Conservation (phyloP, 2,329 filamentous ascomycete species). For the Cadophora sp. region DNA sequence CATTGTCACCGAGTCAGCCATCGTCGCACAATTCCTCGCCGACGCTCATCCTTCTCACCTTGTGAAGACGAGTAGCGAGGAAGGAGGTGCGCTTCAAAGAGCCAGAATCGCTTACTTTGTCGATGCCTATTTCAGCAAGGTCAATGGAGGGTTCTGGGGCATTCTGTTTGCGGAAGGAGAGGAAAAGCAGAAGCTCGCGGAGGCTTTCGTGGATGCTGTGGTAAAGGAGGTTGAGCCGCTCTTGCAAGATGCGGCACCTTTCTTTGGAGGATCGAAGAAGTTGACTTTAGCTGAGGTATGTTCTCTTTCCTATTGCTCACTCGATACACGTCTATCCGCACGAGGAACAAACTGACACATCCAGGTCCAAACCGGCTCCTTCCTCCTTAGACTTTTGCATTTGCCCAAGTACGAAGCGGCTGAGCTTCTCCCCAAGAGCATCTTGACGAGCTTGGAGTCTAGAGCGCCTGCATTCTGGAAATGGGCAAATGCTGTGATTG, state of each 20-base stretch:
- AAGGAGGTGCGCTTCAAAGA: constrained; percentile 63
- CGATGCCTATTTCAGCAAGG: constrained; percentile 71
- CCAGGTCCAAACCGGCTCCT: constrained; percentile 69
- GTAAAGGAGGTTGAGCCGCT: constrained; percentile 78
- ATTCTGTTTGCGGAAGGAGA: constrained; percentile 51
- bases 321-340: background rate
- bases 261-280: constrained; percentile 67
- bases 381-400: constrained; percentile 65
- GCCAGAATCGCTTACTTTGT: constrained; percentile 76
- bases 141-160: constrained; percentile 55
- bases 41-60: constrained; percentile 75
- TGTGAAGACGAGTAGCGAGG: constrained; percentile 59
- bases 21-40: constrained; percentile 74
- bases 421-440: constrained; percentile 57
- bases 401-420: constrained; percentile 57
- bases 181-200: constrained; percentile 56
- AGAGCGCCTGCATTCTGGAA: constrained; percentile 70
- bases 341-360: constrained; percentile 19
- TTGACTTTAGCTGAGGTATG: constrained; percentile 77
- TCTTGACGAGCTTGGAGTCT: constrained; percentile 55
- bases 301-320: constrained; percentile 3
- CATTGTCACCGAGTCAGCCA: constrained; percentile 75
- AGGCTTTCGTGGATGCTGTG: constrained; percentile 61
- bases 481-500: constrained; percentile 67
- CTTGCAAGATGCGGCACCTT: constrained; percentile 61